Base-by-base conservation (phyloP, 345 rosid genomes). In the Toxicodendron radicans region DNA sequence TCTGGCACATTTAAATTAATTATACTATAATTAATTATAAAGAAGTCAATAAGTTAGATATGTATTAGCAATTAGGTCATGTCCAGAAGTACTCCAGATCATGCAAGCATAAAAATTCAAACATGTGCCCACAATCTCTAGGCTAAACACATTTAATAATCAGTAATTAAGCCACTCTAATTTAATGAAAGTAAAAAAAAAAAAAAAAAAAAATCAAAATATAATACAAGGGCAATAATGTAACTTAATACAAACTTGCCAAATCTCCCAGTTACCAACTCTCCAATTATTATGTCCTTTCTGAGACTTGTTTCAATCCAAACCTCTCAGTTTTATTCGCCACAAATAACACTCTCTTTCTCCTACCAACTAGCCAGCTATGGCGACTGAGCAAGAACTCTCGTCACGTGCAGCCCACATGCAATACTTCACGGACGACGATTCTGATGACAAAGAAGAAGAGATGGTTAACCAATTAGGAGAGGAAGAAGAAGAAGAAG, bases 351-450 rank as follows among this genome's bases (percentile, higher is more conserved):
- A 60, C 70, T 30, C 30, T 5, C 4, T 45, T 49, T 72, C 43
- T 48, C 51, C 49, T 52, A 48, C 32, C 45, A 49, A 14, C 68
- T 52, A 21, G 30, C 38, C 41, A 18, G 57, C 75, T 58, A 83
- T 85, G 87, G 87, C 90, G 0, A 73, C 72, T 1, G 85, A 81
- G 21, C 81, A 53, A 14, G 81, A 83, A 5, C 21, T 48, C 71
- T 38, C 8, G 43, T 71, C 85, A 43, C 80, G 84, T 52, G 80
- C 78, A 27, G 46, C 76, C 6, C 83, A 72, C 82, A 64, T 70
- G 75, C 78, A 79, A 35, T 76, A 83, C 72, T 75, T 45, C 73
- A 65, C 90, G 16, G 88, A 86, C 32, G 87, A 78, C 14, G 85
- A 82, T 10, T 81, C 80, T 2, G 81, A 74, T 0, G 83, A 84